phyloP scores from a whole-genome alignment of 768 basidiomycete species.

The Suillus discolor region DNA sequence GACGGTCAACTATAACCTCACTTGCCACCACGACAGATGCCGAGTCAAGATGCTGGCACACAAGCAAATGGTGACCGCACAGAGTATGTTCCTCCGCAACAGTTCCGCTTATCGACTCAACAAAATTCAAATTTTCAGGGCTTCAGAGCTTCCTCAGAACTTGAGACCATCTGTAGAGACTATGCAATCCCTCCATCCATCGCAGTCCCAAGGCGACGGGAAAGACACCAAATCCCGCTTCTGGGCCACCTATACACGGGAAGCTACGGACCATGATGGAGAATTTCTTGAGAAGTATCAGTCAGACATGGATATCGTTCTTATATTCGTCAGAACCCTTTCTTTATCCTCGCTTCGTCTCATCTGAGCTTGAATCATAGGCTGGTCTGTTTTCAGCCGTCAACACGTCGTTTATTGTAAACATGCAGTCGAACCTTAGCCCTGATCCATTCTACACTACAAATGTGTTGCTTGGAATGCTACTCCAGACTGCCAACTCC shows the following conservation, averaged over 20 bases:
- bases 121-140: background rate
- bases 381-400: slow-evolving; percentile 21
- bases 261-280: slow-evolving; percentile 19
- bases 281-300: slow-evolving; percentile 22
- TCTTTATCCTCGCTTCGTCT: background rate
- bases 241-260: slow-evolving; percentile 17
- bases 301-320: slow-evolving; percentile 21
- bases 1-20: background rate
- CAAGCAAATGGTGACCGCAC: background rate
- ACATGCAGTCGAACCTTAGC: slow-evolving; percentile 13
- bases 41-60: background rate
- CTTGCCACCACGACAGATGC: background rate
- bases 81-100: background rate
- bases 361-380: slow-evolving; percentile 4
- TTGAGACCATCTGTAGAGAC: background rate
- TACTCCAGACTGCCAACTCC: slow-evolving; percentile 11
- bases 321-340: slow-evolving; percentile 22
- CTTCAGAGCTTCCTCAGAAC: background rate
- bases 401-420: slow-evolving; percentile 15
- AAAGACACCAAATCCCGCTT: slow-evolving; percentile 8
- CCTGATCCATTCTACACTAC: slow-evolving; percentile 16
- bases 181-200: background rate
- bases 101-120: background rate
- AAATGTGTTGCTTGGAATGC: slow-evolving; percentile 13
- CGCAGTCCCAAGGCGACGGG: background rate